Conservation (phyloP, 139 green algal species). For the Monoraphidium neglectum region DNA sequence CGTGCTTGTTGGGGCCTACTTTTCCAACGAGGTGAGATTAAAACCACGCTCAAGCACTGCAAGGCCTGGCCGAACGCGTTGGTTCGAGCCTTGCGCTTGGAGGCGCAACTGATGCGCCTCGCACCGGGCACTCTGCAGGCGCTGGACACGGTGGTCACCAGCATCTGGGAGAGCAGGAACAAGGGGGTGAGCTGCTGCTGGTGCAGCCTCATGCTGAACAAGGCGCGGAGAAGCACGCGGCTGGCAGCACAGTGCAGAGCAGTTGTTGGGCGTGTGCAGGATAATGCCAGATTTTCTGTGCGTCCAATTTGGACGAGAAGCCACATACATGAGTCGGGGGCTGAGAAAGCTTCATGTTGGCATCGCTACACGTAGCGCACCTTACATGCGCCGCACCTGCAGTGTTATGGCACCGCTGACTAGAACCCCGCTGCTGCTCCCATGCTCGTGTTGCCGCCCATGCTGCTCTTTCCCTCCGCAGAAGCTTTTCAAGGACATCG, state of each 20-base stretch:
- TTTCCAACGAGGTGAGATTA: slow-evolving; percentile 56
- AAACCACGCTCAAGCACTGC: too few species aligned
- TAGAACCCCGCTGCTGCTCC: background rate
- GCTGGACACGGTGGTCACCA: slow-evolving; percentile 35
- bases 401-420: background rate
- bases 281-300: too few species aligned
- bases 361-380: too few species aligned
- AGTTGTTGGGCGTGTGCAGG: background rate
- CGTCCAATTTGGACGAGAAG: too few species aligned
- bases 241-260: background rate
- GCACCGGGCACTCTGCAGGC: slow-evolving; percentile 15
- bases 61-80: background rate
- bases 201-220: background rate
- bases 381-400: too few species aligned
- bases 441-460: background rate
- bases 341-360: too few species aligned
- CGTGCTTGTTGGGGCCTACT: slow-evolving; percentile 47
- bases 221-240: background rate
- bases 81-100: background rate
- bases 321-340: too few species aligned
- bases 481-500: slow-evolving; percentile 41
- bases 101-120: background rate
- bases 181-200: slow-evolving; percentile 32
- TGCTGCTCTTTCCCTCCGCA: background rate
- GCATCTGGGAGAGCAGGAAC: slow-evolving; percentile 40